Evolutionary conservation across 164 flowering plant species (phyloP).

Genomic region (Euptelea pleiosperma): DNA sequence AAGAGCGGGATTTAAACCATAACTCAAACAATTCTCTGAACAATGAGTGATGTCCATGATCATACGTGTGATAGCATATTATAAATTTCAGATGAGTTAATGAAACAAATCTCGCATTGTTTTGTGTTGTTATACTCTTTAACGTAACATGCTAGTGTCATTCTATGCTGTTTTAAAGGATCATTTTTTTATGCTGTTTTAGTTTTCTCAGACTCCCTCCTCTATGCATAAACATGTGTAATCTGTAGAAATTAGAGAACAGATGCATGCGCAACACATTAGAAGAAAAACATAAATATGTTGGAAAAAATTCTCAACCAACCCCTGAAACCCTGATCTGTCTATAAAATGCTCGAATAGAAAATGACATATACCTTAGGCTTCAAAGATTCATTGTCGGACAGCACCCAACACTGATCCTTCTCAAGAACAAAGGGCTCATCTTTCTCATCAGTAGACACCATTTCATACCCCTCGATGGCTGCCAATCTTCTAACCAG

Average conservation of each 20-base stretch:
- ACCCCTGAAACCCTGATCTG: not conserved
- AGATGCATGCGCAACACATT: not conserved
- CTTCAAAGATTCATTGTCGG: conserved; percentile 78
- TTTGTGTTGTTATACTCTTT: not conserved
- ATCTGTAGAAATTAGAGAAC: too few relatives aligned
- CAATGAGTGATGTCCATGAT: not conserved
- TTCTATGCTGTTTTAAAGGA: too few relatives aligned
- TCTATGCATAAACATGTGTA: too few relatives aligned
- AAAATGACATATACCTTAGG: conserved; percentile 60
- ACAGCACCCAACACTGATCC: conserved; percentile 88
- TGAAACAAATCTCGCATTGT: not conserved
- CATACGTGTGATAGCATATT: not conserved
- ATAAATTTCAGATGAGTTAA: too few relatives aligned
- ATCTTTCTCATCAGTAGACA: conserved; percentile 76
- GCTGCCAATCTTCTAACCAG: conserved; percentile 94
- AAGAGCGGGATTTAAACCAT: not conserved
- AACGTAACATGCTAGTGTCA: too few relatives aligned
- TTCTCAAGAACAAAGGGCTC: conserved; percentile 81
- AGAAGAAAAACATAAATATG: not conserved
- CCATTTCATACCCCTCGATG: conserved; percentile 87
- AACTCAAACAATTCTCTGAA: not conserved
- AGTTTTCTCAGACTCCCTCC: too few relatives aligned
- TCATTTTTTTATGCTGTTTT: too few relatives aligned
- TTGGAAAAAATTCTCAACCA: not conserved
- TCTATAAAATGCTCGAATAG: not conserved